Conservation (phyloP, 345 rosid species). For the Excoecaria cochinchinensis region DNA sequence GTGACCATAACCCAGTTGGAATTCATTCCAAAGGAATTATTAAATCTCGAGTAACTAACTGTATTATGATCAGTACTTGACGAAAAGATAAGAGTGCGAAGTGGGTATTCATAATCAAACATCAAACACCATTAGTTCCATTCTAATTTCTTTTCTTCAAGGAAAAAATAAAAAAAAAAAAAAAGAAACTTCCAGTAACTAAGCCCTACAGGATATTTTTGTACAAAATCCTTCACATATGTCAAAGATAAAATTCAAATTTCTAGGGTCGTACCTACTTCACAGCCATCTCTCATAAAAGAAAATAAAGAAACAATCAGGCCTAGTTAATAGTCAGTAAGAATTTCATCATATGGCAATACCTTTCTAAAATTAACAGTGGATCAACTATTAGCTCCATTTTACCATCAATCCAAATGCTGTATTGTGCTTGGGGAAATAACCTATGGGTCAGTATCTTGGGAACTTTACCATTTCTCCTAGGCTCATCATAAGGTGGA, state of each 20-base stretch:
- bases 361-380: conserved; percentile 88
- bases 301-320: neutral
- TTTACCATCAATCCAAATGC: conserved; percentile 97
- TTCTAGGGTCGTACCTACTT: neutral
- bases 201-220: neutral
- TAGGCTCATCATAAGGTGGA: conserved; percentile 92
- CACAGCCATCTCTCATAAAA: neutral
- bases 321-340: neutral
- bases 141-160: no score
- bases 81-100: neutral
- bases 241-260: neutral
- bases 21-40: neutral
- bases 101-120: neutral
- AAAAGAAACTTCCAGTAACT: neutral
- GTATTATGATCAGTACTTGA: neutral
- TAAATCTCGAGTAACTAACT: neutral
- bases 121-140: neutral
- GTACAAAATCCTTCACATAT: neutral
- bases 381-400: conserved; percentile 98
- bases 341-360: neutral
- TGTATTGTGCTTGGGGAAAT: conserved; percentile 88
- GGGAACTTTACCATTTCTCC: conserved; percentile 95
- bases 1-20: neutral
- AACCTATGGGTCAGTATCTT: conserved; percentile 96
- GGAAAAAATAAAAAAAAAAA: no score